A percentile compares a stretch with the other conserved stretches of the same genome.
phyloP scores from a whole-genome alignment of 192 early-diverging fungal species.

The Coemansia sp. region DNA sequence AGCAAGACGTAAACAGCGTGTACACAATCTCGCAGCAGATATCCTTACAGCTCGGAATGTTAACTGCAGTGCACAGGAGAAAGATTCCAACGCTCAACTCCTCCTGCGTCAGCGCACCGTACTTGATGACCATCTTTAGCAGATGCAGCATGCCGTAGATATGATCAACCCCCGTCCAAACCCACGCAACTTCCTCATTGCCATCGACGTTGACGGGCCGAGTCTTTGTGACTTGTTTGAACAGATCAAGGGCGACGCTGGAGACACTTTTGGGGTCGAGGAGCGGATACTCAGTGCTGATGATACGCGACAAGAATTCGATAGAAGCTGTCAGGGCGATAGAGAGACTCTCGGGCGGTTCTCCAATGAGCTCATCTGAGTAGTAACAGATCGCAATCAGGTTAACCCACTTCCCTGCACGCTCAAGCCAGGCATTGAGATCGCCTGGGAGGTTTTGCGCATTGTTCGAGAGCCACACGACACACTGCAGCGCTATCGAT shows the following conservation, averaged over 20 bases:
- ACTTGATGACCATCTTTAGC: constrained; percentile 45
- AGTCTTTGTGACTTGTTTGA: constrained; percentile 17
- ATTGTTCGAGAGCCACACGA: constrained; percentile 31
- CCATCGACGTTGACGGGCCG: constrained; percentile 17
- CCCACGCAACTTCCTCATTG: constrained; percentile 31
- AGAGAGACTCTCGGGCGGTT: constrained; percentile 2
- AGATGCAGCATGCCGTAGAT: constrained; percentile 33
- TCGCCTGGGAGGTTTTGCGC: constrained; percentile 19
- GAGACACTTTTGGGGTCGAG: constrained; percentile 25
- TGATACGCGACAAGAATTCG: constrained; percentile 27
- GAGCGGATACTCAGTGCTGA: constrained; percentile 40
- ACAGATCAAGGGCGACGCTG: constrained; percentile 7
- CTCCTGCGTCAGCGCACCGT: constrained; percentile 35
- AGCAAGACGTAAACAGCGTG: constrained; percentile 50
- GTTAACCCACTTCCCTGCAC: constrained; percentile 21
- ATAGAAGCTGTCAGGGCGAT: constrained; percentile 30
- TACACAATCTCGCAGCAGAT: constrained; percentile 43
- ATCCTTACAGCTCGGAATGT: constrained; percentile 23
- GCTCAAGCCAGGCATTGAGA: constrained; percentile 27
- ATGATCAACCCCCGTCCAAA: constrained; percentile 37
- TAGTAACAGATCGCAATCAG: constrained; percentile 30
- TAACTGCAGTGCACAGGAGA: constrained; percentile 45
- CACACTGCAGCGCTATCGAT: constrained; percentile 21
- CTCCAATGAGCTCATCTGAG: constrained; percentile 8
- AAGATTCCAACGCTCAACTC: constrained; percentile 27